Conservation (phyloP, 331 rosid genomes). For the Pyracantha coccinea region DNA sequence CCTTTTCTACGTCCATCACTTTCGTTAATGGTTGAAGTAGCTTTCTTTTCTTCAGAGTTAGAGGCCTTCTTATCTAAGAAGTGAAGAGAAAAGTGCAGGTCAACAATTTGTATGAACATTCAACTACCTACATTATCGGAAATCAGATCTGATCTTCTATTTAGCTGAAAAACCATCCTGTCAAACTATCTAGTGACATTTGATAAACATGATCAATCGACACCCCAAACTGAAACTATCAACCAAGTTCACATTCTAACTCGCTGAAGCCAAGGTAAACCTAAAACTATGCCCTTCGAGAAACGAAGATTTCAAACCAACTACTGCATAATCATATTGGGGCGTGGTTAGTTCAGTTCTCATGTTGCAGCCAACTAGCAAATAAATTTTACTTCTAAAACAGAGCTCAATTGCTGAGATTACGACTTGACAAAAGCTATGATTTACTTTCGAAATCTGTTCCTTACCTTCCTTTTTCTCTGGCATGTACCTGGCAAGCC, state of each 20-base stretch:
- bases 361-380: not conserved
- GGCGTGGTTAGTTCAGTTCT: not conserved
- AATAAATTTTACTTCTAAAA: not conserved
- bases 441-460: not conserved
- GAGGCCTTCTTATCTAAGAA: constrained; percentile 26
- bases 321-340: not conserved
- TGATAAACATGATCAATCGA: not conserved
- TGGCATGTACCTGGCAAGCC: constrained; percentile 35
- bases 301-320: not conserved
- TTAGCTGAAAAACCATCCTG: not conserved
- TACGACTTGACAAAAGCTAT: not conserved
- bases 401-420: not conserved
- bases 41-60: constrained; percentile 28
- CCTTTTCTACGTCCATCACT: constrained; percentile 25
- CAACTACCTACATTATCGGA: not conserved
- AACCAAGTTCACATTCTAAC: not conserved
- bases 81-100: not conserved
- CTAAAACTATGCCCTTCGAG: not conserved
- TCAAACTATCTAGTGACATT: not conserved
- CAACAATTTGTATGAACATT: not conserved
- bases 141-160: not conserved
- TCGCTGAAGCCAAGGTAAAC: not conserved
- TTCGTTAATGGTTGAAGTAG: constrained; percentile 14
- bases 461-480: constrained; percentile 36
- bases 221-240: not conserved